Evolutionary conservation across 257 asterid species (phyloP).

Genomic region (Osmanthus fragrans): DNA sequence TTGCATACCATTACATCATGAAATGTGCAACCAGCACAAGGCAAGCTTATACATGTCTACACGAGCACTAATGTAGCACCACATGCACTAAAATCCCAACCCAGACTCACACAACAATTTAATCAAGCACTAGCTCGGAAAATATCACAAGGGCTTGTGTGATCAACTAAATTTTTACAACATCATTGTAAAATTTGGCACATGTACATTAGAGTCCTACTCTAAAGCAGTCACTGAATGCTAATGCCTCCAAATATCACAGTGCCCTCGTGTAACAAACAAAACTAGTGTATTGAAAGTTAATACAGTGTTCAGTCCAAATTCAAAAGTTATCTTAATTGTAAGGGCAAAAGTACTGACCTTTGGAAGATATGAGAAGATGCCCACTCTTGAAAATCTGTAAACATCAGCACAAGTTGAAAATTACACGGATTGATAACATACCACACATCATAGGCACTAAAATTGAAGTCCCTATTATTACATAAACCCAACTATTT

Average conservation of each 20-base stretch:
- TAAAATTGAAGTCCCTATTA: background rate
- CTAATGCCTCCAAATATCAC: background rate
- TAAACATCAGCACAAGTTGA: conserved; percentile 14
- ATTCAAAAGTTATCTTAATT: background rate
- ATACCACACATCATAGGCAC: background rate
- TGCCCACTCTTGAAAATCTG: conserved; percentile 66
- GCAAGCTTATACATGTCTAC: background rate
- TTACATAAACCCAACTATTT: background rate
- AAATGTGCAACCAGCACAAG: background rate
- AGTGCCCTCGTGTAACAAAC: background rate
- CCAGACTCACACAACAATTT: background rate
- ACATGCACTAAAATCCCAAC: background rate
- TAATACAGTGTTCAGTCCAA: conserved; percentile 15
- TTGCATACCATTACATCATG: background rate
- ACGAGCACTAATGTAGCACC: background rate
- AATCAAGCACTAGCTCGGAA: background rate
- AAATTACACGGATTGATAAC: background rate
- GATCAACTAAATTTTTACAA: background rate
- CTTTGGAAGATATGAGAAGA: conserved; percentile 57
- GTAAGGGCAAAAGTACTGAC: conserved; percentile 27
- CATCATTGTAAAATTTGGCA: background rate
- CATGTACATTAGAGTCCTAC: background rate
- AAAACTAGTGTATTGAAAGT: conserved; percentile 5
- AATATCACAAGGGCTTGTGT: background rate
- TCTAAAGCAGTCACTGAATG: background rate